Conservation (phyloP, 2,329 filamentous ascomycete species). For the Zymoseptoria brevis region DNA sequence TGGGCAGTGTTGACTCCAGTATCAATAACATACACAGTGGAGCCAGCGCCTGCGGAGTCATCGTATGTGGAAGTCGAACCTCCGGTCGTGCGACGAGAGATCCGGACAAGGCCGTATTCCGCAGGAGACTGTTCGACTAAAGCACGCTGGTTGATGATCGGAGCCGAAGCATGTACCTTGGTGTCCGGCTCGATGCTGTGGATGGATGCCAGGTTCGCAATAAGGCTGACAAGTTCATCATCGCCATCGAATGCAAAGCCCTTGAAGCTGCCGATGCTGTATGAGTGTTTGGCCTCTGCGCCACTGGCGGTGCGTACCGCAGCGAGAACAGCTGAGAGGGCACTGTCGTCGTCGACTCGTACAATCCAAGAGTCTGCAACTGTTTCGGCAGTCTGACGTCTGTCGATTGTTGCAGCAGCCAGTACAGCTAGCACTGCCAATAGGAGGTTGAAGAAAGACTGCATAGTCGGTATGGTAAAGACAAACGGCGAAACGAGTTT, state of each 20-base stretch:
- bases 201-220: conserved; percentile 25
- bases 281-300: conserved; percentile 16
- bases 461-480: background rate
- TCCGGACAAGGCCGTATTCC: conserved; percentile 19
- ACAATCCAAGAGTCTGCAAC: conserved; percentile 18
- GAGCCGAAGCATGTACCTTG: conserved; percentile 27
- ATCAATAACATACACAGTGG: conserved; percentile 20
- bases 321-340: background rate
- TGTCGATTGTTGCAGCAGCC: conserved; percentile 14
- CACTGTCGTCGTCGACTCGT: conserved; percentile 8
- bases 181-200: conserved; percentile 36
- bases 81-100: conserved; percentile 17
- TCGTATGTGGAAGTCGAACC: conserved; percentile 19
- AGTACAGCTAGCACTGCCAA: conserved; percentile 15
- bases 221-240: conserved; percentile 26
- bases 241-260: conserved; percentile 32
- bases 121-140: conserved; percentile 13
- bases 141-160: conserved; percentile 8
- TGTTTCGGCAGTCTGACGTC: conserved; percentile 12
- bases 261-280: conserved; percentile 30
- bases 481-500: too few relatives aligned
- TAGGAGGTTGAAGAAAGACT: conserved; percentile 5
- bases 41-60: conserved; percentile 10
- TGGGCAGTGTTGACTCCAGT: conserved; percentile 14
- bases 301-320: conserved; percentile 8